Evolutionary conservation across 345 rosid genomes (phyloP).

Genomic region (Litchi chinensis): DNA sequence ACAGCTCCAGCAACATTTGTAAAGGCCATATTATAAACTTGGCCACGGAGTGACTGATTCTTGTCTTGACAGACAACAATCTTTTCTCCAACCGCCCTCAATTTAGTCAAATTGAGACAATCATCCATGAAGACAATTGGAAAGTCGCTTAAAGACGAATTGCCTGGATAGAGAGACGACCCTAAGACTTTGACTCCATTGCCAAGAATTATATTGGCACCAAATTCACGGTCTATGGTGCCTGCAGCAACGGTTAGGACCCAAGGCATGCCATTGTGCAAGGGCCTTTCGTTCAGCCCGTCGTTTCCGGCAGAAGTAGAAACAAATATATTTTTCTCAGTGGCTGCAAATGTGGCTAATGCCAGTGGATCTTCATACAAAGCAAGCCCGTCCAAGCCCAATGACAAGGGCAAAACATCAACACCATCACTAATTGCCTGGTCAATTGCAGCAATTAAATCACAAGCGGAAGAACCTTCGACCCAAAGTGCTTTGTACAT

Average conservation of each 20-base stretch:
- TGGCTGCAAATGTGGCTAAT: conserved; percentile 53
- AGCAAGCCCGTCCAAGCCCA: conserved; percentile 33
- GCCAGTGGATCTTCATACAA: conserved; percentile 54
- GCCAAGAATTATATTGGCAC: conserved; percentile 34
- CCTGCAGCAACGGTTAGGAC: conserved; percentile 53
- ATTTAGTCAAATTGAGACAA: conserved; percentile 30
- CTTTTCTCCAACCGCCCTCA: conserved; percentile 27
- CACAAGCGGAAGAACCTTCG: conserved; percentile 35
- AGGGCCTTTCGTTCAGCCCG: conserved; percentile 30
- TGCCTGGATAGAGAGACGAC: conserved; percentile 30
- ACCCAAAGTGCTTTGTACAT: conserved; percentile 56
- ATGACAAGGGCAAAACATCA: conserved; percentile 52
- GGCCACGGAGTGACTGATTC: conserved; percentile 26
- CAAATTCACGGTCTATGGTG: conserved; percentile 42
- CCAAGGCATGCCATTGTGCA: conserved; percentile 56
- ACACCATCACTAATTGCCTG: conserved; percentile 56
- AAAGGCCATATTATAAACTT: conserved; percentile 25
- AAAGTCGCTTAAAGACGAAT: conserved; percentile 17
- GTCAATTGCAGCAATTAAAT: conserved; percentile 53
- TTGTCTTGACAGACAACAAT: conserved; percentile 52
- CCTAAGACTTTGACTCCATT: conserved; percentile 35
- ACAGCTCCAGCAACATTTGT: conserved; percentile 37
- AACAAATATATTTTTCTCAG: conserved; percentile 49
- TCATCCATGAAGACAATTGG: conserved; percentile 43
- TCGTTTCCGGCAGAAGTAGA: conserved; percentile 51